Conservation (phyloP, 1,284 basidiomycete genomes). For the Schizophyllum commune region DNA sequence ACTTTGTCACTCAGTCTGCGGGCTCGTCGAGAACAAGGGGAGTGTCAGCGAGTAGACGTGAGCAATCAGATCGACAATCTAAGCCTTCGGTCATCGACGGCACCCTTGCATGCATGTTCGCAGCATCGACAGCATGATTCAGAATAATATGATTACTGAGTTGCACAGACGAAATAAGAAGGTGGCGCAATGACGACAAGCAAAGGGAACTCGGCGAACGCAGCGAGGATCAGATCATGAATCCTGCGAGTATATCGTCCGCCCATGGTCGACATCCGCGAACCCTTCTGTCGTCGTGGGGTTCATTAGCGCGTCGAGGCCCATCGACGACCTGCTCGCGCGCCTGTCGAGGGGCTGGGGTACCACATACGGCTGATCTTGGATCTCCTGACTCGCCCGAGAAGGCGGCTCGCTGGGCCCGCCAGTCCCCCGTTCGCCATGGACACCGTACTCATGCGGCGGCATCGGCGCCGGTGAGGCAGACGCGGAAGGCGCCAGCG, state of each 20-base stretch:
- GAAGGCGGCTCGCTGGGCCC: not conserved
- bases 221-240: not conserved
- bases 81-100: too few relatives aligned
- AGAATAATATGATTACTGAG: too few relatives aligned
- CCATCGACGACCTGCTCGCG: not conserved
- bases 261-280: slow-evolving; percentile 31
- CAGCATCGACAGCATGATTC: too few relatives aligned
- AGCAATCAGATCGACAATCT: too few relatives aligned
- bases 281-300: not conserved
- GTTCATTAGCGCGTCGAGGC: not conserved
- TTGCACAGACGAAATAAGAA: too few relatives aligned
- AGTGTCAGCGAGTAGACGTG: too few relatives aligned
- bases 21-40: too few relatives aligned
- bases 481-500: not conserved
- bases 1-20: too few relatives aligned
- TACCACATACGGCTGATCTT: not conserved
- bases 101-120: too few relatives aligned
- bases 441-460: not conserved
- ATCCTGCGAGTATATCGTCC: slow-evolving; percentile 48
- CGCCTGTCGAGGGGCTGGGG: not conserved
- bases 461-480: not conserved
- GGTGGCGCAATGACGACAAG: too few relatives aligned
- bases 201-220: too few relatives aligned
- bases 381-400: not conserved
- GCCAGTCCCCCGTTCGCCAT: too few relatives aligned